These are phyloP conservation scores for Fusarium sp. DNA, from an alignment of 2,329 filamentous ascomycete species.

Conservation along the genomic window DNA sequence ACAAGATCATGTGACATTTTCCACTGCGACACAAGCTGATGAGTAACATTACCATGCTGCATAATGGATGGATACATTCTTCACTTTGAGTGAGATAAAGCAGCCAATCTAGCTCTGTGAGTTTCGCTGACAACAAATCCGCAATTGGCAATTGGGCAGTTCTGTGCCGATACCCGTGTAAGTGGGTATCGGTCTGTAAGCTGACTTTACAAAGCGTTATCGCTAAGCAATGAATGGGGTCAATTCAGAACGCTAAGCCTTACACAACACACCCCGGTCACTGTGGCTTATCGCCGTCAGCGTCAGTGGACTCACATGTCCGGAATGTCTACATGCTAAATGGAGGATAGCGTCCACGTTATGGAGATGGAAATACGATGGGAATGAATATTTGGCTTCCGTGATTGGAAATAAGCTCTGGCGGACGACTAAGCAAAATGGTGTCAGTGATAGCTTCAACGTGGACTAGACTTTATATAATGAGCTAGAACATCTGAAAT, in stretches of 20 bases:
- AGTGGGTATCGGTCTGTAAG: neutral
- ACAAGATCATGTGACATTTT: neutral
- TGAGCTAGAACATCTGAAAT: accelerated
- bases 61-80: neutral
- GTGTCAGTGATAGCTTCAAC: neutral
- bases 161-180: neutral
- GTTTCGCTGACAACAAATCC: too few species aligned
- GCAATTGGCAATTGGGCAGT: neutral
- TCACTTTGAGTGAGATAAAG: neutral
- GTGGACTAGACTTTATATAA: neutral
- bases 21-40: neutral
- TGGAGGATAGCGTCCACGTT: neutral
- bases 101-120: neutral
- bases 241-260: neutral
- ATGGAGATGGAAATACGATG: neutral
- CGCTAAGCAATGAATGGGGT: neutral
- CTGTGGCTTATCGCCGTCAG: too few species aligned
- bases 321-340: accelerated
- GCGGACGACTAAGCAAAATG: accelerated
- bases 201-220: neutral
- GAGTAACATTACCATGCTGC: neutral
- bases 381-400: accelerated
- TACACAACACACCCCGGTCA: neutral
- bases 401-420: neutral
- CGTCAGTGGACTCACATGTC: too few species aligned